Base-by-base conservation (phyloP, 177 flowering plant species). In the Tripterygium wilfordii region DNA sequence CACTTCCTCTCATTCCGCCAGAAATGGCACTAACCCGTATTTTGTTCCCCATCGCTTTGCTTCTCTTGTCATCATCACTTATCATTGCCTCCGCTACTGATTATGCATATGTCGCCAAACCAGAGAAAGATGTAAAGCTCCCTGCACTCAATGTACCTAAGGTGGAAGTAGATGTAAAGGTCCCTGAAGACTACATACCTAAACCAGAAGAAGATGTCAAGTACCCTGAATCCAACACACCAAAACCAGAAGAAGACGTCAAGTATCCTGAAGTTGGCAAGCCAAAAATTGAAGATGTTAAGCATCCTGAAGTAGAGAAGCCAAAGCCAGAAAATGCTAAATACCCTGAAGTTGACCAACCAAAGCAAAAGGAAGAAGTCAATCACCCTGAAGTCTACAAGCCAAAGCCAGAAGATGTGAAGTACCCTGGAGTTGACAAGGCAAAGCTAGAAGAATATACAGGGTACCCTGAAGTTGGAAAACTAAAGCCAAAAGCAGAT, bases 71-170 rank as follows among this genome's bases (percentile, higher is more conserved):
- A 14, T 36, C 57, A 32, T 9, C 60, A 19, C 38, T 26, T 13
- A 41, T 36, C 10, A 40, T 33, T 47, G 54, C 55, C 29, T 55
- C 69, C 35, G 61, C 60, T n/a, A 30, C 17, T 23, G 41, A 49
- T 13, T 48, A 60, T 36, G 53, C 42, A 0, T 48, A 58, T 39
- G 55, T 10, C 27, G 13, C 59, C 17, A 58, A 38, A 10, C 49
- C 59, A 8, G 37, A 48, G 3, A 29, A n/a, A n/a, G n/a, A 46
- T 5, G 22, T 2, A 8, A 3, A 38, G 4, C 21, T 38, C 5
- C 49, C 49, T 3, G 20, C 29, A 21, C 21, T 39, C 5, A 20
- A 31, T 20, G 14, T 4, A n/a, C 33, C 44, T 17, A 40, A 21
- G 9, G 25, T 4, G n/a, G n/a, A n/a, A n/a, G n/a, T n/a, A n/a